These are phyloP conservation scores for Lentinula boryana DNA, from an alignment of 768 basidiomycete species.

Conservation along the genomic window DNA sequence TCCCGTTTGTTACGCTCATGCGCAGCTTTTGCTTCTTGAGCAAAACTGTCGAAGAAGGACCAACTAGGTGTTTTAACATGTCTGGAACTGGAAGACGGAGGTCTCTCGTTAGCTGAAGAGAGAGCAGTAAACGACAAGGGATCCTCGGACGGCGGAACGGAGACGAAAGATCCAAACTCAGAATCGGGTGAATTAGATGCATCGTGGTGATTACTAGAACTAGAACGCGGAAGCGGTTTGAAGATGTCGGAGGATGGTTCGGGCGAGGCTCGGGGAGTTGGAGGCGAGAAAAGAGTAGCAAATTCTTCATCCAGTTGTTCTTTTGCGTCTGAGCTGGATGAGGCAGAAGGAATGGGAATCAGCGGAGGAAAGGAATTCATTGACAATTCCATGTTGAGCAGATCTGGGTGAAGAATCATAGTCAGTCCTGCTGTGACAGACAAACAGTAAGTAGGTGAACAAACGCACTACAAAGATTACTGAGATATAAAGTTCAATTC, in stretches of 20 bases:
- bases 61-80: conserved; percentile 25
- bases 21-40: conserved; percentile 48
- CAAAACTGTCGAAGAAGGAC: conserved; percentile 58
- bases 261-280: conserved; percentile 32
- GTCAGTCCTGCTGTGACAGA: background rate
- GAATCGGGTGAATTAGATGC: conserved; percentile 28
- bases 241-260: conserved; percentile 8
- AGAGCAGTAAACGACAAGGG: conserved; percentile 26
- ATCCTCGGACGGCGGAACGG: conserved; percentile 47
- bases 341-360: background rate
- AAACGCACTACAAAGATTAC: background rate
- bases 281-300: conserved; percentile 34
- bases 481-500: background rate
- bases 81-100: background rate
- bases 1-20: conserved; percentile 44
- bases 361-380: conserved; percentile 6
- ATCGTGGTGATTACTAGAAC: conserved; percentile 7
- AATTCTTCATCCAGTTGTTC: conserved; percentile 33
- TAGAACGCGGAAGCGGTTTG: background rate
- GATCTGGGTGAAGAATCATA: background rate
- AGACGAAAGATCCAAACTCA: conserved; percentile 61
- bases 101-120: background rate
- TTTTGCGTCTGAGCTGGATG: conserved; percentile 8
- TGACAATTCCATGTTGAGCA: background rate
- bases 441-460: background rate